These are phyloP conservation scores for Chrysoporthe cubensis DNA, from an alignment of 2,329 filamentous ascomycete genomes.

Conservation along the genomic window DNA sequence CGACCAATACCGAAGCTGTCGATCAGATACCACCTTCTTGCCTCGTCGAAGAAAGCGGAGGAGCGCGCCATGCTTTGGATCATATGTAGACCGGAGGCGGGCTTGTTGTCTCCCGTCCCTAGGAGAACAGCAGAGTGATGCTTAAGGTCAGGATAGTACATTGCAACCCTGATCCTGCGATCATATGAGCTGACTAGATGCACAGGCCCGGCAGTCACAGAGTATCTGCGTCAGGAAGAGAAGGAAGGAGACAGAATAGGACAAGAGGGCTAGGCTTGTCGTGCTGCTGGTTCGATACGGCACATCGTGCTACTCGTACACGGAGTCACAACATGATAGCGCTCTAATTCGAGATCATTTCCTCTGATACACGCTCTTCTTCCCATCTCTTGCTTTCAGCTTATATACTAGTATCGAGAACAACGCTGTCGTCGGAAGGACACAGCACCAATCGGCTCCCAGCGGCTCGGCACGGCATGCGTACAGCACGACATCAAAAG, in stretches of 20 bases:
- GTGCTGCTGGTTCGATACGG: background rate
- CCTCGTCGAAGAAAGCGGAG: background rate
- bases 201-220: background rate
- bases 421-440: background rate
- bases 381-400: background rate
- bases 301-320: background rate
- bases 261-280: background rate
- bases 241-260: background rate
- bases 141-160: background rate
- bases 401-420: background rate
- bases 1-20: background rate
- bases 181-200: background rate
- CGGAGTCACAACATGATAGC: background rate
- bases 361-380: background rate
- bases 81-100: background rate
- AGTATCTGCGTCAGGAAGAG: background rate
- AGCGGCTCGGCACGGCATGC: background rate
- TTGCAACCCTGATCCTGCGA: background rate
- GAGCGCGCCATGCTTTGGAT: background rate
- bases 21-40: background rate
- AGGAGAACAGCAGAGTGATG: background rate
- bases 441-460: background rate
- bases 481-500: conserved; percentile 3
- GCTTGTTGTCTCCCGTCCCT: no score
- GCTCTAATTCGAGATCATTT: background rate